Base-by-base conservation (phyloP, 140 eudicot species). In the Bidens hawaiensis region DNA sequence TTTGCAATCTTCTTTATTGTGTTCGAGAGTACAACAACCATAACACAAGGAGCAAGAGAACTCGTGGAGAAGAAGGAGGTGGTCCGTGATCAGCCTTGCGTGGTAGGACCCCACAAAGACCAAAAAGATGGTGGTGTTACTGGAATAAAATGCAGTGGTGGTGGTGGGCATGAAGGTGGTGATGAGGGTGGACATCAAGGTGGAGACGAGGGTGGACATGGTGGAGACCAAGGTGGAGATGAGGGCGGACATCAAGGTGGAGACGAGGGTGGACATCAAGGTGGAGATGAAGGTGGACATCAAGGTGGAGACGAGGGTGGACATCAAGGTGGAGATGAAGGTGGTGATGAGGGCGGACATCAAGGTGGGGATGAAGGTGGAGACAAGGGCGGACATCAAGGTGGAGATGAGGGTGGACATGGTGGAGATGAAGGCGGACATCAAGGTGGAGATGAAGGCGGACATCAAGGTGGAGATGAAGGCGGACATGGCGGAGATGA, bases 41-140 rank as follows among this genome's bases (percentile, higher is more conserved):
- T 67, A 40, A 67, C 67, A 65, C 68, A 73, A 65, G 73, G 73
- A 56, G 11, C 54, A 57, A 56, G 67, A 46, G 36, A 31, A 25
- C 62, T 73, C 47, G 62, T 26, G 28, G 62, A 38, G 58, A 65
- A 57, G 68, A 73, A 65, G 27, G 57, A 9, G n/a, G n/a, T n/a
- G 40, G 30, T 57, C 17, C 19, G 26, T 34, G 9, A 15, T 47
- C 68, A 25, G 46, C 33, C 14, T 2, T 4, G 1, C 10, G 2
- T 21, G 55, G 28, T 73, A 36, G 57, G 2, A n/a, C 22, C 2
- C 6, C 33, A 12, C 24, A 15, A 43, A 23, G 54, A 17, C 5
- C 41, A 54, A n/a, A 7, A 9, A 0, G 34, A 34, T 36, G 3
- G 10, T 36, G 43, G 2, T 36, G 43, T 36, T 11, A n/a, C 14